A percentile compares a stretch with the other conserved stretches of the same genome.
phyloP scores from a whole-genome alignment of 768 basidiomycete species.

The Russula vinacea region DNA sequence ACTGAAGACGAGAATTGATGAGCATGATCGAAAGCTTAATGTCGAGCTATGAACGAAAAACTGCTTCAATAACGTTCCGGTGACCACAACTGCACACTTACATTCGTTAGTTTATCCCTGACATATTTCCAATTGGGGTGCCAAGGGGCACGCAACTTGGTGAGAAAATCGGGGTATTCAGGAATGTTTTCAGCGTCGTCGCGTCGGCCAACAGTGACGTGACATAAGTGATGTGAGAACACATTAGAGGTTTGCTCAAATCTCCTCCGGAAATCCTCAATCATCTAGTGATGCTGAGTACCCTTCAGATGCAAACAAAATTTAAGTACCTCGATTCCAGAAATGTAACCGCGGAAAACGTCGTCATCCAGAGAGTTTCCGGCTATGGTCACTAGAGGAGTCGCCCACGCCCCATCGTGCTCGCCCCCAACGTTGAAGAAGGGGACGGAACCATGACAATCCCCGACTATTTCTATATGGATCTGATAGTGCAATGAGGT shows the following conservation, averaged over 20 bases:
- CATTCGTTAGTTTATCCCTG: not conserved
- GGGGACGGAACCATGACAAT: not conserved
- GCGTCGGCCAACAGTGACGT: not conserved
- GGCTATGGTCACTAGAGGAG: too few species aligned
- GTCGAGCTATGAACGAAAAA: not conserved
- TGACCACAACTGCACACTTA: not conserved
- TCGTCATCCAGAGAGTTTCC: not conserved
- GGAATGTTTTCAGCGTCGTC: too few species aligned
- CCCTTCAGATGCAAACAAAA: not conserved
- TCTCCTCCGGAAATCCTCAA: not conserved
- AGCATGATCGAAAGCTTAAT: not conserved
- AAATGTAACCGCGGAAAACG: not conserved
- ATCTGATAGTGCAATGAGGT: not conserved
- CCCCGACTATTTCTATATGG: not conserved
- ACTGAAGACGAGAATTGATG: not conserved
- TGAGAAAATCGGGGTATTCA: too few species aligned
- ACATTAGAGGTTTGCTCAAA: not conserved
- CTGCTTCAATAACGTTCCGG: not conserved
- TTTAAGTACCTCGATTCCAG: constrained; percentile 1
- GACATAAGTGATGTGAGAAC: constrained; percentile 1
- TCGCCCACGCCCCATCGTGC: not conserved
- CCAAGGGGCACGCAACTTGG: not conserved
- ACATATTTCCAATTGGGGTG: not conserved
- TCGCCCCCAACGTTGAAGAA: too few species aligned
- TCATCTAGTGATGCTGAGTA: not conserved